A percentile compares a stretch with the other conserved stretches of the same genome.
phyloP scores from a whole-genome alignment of 306 rosid genomes.

The Castanea sativa region DNA sequence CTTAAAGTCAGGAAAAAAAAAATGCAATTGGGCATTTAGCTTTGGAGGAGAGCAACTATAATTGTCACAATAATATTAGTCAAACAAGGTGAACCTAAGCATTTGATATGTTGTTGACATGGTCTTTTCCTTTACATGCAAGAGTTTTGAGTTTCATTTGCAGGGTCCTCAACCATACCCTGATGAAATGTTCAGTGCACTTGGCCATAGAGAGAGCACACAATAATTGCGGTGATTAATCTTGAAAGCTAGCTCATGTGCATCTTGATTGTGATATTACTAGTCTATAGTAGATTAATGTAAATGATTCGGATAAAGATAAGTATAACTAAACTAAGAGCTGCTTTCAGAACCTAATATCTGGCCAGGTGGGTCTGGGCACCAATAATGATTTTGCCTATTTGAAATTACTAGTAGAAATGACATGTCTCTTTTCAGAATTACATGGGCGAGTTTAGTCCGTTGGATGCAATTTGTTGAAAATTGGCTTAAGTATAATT shows the following conservation, averaged over 20 bases:
- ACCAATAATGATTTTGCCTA: conserved; percentile 7
- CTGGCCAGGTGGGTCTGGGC: conserved; percentile 12
- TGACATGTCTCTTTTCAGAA: too few species aligned
- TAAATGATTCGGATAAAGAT: neutral
- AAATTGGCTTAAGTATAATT: too few species aligned
- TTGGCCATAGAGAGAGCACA: neutral
- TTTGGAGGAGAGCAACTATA: neutral
- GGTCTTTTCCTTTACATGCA: neutral
- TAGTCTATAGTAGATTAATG: conserved; percentile 15
- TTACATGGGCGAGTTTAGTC: too few species aligned
- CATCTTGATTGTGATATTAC: conserved; percentile 8
- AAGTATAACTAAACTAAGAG: neutral
- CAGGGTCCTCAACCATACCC: neutral
- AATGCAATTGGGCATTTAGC: neutral
- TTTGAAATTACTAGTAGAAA: too few species aligned
- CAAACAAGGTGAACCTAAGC: neutral
- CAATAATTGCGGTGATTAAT: conserved; percentile 15
- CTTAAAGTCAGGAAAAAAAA: neutral
- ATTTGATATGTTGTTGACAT: neutral
- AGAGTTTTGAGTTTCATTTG: too few species aligned
- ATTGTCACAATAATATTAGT: neutral
- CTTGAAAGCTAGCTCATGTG: neutral
- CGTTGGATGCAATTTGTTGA: too few species aligned
- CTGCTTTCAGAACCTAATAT: neutral
- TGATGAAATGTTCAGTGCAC: conserved; percentile 7